Evolutionary conservation across 495 filamentous ascomycete species (phyloP).

Genomic region (Hypoxylon lienhwacheense): DNA sequence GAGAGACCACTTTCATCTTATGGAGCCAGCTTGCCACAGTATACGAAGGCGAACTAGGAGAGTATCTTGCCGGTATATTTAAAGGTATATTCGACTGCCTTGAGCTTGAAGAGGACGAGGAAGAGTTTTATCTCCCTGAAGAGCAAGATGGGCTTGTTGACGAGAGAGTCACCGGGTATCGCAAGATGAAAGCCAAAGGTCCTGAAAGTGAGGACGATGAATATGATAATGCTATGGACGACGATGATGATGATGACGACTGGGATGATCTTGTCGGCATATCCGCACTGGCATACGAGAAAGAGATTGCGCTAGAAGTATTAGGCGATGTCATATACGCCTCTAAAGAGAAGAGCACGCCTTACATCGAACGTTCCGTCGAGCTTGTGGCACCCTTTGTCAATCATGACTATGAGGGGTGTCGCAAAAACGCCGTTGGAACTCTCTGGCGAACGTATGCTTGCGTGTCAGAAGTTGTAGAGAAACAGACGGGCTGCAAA

Average conservation of each 20-base stretch:
- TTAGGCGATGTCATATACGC: constrained; percentile 89
- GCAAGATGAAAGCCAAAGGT: constrained; percentile 76
- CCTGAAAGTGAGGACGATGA: constrained; percentile 61
- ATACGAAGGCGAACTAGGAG: constrained; percentile 85
- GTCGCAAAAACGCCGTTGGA: constrained; percentile 84
- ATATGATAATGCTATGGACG: constrained; percentile 58
- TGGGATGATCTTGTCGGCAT: constrained; percentile 79
- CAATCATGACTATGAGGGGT: constrained; percentile 90
- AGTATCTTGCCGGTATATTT: constrained; percentile 83
- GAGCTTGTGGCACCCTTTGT: constrained; percentile 75
- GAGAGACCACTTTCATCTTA: constrained; percentile 94
- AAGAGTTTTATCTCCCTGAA: constrained; percentile 77
- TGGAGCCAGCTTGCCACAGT: constrained; percentile 95
- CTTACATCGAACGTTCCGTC: constrained; percentile 86
- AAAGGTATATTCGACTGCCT: constrained; percentile 82
- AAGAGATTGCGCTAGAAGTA: constrained; percentile 95
- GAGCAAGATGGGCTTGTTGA: constrained; percentile 72
- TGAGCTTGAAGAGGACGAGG: constrained; percentile 84
- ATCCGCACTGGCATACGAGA: constrained; percentile 87
- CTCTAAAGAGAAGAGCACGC: constrained; percentile 58
- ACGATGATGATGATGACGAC: constrained; percentile 75
- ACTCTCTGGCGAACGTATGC: constrained; percentile 93
- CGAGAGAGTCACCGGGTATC: constrained; percentile 72
- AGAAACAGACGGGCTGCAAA: constrained; percentile 74
- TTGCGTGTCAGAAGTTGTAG: constrained; percentile 82